phyloP scores from a whole-genome alignment of 495 filamentous ascomycete species.

The Lepraria neglecta region DNA sequence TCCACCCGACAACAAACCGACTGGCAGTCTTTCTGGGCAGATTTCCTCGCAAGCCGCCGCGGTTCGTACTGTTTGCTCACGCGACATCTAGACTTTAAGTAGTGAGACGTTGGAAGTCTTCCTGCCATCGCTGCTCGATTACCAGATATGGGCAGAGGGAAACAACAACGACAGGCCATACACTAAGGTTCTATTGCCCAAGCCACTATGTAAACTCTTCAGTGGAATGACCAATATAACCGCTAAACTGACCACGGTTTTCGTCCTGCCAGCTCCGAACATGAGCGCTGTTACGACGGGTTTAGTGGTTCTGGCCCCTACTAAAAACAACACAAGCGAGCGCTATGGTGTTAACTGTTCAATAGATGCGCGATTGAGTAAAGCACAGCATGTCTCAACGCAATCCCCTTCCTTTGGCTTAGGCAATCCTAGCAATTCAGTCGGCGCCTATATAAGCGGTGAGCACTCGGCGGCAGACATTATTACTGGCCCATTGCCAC shows the following conservation, averaged over 20 bases:
- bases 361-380: conserved; percentile 18
- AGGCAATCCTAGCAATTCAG: background rate
- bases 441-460: background rate
- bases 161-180: background rate
- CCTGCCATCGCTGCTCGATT: conserved; percentile 10
- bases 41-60: conserved; percentile 9
- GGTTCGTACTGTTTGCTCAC: conserved; percentile 17
- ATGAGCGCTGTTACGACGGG: conserved; percentile 20
- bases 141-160: background rate
- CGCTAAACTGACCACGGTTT: conserved; percentile 3
- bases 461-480: background rate
- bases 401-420: background rate
- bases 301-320: conserved; percentile 5
- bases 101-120: conserved; percentile 3
- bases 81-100: background rate
- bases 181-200: background rate
- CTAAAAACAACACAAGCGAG: background rate
- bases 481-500: background rate
- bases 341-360: conserved; percentile 15
- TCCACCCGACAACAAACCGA: background rate
- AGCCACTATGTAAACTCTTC: conserved; percentile 4
- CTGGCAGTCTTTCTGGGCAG: conserved; percentile 7
- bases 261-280: conserved; percentile 1
- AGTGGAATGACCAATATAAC: background rate
- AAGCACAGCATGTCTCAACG: conserved; percentile 10